Percentiles rank a stretch among this genome's conserved stretches.
phyloP scores from a whole-genome alignment of 345 rosid genomes.

The Linum tenue region DNA sequence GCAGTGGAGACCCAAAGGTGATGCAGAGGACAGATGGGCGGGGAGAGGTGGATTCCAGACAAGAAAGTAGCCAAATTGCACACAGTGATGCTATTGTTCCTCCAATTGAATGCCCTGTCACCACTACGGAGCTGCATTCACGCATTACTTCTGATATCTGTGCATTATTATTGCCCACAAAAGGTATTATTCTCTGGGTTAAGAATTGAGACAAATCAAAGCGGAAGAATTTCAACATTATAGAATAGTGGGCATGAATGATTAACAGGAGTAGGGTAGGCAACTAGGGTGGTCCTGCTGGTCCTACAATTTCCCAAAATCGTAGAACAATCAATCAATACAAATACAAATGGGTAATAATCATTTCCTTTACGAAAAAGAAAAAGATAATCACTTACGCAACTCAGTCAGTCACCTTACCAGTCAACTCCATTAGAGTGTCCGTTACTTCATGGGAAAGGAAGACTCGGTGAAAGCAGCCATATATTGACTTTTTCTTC shows the following conservation, averaged over 20 bases:
- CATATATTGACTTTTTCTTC: too few species aligned
- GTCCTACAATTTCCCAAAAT: not conserved
- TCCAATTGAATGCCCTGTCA: slow-evolving; percentile 79
- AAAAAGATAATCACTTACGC: too few species aligned
- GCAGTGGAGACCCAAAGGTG: slow-evolving; percentile 78
- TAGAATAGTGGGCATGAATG: too few species aligned
- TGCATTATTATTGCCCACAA: not conserved
- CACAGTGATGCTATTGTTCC: slow-evolving; percentile 69
- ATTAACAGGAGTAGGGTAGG: too few species aligned
- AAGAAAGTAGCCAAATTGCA: slow-evolving; percentile 69
- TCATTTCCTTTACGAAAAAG: too few species aligned
- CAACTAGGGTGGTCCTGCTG: too few species aligned
- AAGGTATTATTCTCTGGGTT: not conserved
- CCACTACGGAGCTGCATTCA: slow-evolving; percentile 38
- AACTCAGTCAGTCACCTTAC: too few species aligned
- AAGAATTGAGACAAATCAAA: not conserved
- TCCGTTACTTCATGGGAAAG: too few species aligned
- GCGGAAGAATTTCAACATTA: not conserved
- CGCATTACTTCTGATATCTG: slow-evolving; percentile 32
- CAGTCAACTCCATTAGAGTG: too few species aligned
- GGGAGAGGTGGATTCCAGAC: slow-evolving; percentile 19
- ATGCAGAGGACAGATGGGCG: slow-evolving; percentile 41
- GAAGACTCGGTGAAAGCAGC: too few species aligned
- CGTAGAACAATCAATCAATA: not conserved
- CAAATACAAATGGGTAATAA: not conserved